Conservation (phyloP, 495 filamentous ascomycete species). For the Aspergillus saccharolyticus region DNA sequence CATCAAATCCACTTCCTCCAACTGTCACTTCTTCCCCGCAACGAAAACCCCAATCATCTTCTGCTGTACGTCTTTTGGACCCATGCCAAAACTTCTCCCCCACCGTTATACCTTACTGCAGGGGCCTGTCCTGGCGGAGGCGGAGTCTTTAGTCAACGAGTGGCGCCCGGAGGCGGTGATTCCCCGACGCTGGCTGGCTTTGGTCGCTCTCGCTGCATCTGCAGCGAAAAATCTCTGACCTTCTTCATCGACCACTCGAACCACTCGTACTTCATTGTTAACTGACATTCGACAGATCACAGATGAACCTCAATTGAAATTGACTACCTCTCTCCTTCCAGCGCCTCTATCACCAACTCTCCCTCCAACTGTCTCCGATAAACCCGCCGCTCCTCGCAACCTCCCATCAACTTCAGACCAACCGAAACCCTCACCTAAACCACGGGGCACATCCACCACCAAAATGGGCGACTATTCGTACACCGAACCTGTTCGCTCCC, state of each 20-base stretch:
- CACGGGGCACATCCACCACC: neutral
- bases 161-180: neutral
- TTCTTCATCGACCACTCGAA: neutral
- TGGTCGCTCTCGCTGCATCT: neutral
- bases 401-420: neutral
- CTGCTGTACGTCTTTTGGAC: conserved; percentile 9
- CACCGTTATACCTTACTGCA: neutral
- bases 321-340: neutral
- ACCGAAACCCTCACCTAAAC: neutral
- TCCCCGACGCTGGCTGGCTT: neutral
- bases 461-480: conserved; percentile 1
- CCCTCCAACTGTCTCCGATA: neutral
- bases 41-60: neutral
- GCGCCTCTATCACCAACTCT: neutral
- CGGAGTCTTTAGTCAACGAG: neutral
- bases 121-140: neutral
- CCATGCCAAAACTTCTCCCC: too few species aligned
- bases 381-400: conserved; percentile 2
- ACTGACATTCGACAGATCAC: neutral
- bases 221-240: conserved; percentile 2
- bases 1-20: neutral
- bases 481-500: neutral
- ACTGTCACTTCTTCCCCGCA: neutral
- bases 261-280: neutral
- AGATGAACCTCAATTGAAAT: neutral